These are phyloP conservation scores for Grosmannia serpens DNA, from an alignment of 2,329 filamentous ascomycete genomes.

Conservation along the genomic window DNA sequence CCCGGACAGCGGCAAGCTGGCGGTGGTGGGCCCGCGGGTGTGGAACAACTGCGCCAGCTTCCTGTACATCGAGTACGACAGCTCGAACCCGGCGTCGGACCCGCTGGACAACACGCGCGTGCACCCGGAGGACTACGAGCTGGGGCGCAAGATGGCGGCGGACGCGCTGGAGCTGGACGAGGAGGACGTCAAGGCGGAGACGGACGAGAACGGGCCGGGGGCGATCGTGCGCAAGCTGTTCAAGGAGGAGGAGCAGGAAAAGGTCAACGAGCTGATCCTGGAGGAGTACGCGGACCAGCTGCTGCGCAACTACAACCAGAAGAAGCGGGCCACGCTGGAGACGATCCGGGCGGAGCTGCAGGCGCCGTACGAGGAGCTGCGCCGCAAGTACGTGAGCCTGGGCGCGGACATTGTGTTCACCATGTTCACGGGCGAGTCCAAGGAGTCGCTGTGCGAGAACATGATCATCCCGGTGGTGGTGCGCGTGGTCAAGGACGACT, in stretches of 20 bases:
- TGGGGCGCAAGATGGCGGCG: slow-evolving; percentile 95
- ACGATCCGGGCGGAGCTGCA: slow-evolving; percentile 91
- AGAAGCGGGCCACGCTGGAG: slow-evolving; percentile 90
- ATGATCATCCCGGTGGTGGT: slow-evolving; percentile 91
- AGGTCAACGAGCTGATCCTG: slow-evolving; percentile 89
- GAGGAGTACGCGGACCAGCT: slow-evolving; percentile 97
- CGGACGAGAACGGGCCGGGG: slow-evolving; percentile 76
- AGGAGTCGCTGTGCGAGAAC: slow-evolving; percentile 68
- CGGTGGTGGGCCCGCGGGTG: slow-evolving; percentile 77
- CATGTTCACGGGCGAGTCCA: slow-evolving; percentile 91
- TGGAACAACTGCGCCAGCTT: slow-evolving; percentile 98
- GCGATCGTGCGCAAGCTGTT: slow-evolving; percentile 94
- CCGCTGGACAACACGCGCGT: slow-evolving; percentile 95
- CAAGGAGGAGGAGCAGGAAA: slow-evolving; percentile 84
- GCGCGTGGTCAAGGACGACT: slow-evolving; percentile 79
- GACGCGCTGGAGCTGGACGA: slow-evolving; percentile 94
- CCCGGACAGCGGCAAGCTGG: slow-evolving; percentile 62
- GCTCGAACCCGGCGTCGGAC: slow-evolving; percentile 70
- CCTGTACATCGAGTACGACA: slow-evolving; percentile 78
- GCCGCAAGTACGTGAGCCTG: slow-evolving; percentile 64
- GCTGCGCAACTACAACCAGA: slow-evolving; percentile 82
- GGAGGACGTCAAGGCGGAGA: slow-evolving; percentile 92
- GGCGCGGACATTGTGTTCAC: slow-evolving; percentile 76
- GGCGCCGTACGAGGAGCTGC: slow-evolving; percentile 86
- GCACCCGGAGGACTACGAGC: slow-evolving; percentile 95